phyloP scores from a whole-genome alignment of 306 rosid genomes.

The Gastrolobium bilobum region DNA sequence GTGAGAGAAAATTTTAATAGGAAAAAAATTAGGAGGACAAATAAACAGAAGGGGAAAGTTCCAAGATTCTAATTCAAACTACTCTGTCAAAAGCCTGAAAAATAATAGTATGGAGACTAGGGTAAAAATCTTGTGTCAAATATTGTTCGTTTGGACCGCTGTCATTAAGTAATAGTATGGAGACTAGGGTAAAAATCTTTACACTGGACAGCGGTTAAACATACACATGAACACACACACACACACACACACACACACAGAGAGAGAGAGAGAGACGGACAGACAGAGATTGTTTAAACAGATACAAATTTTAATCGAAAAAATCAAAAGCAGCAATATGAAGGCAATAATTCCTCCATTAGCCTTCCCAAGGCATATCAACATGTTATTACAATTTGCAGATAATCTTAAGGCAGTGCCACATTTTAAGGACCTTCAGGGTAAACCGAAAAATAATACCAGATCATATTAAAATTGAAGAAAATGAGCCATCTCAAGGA shows the following conservation, averaged over 20 bases:
- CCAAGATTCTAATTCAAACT: constrained; percentile 28
- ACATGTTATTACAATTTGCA: background rate
- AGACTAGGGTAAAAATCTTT: background rate
- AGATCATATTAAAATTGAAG: constrained; percentile 2
- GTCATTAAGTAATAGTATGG: constrained; percentile 2
- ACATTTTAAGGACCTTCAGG: constrained; percentile 9
- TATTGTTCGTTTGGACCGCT: background rate
- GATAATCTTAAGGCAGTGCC: background rate
- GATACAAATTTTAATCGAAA: background rate
- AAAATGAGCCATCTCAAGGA: constrained; percentile 16
- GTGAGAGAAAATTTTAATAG: background rate
- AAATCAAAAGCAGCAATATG: background rate
- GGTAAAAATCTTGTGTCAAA: background rate
- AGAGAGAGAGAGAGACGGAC: background rate
- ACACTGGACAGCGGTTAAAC: background rate
- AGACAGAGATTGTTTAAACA: background rate
- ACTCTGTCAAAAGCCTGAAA: constrained; percentile 1
- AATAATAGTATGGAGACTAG: too few species aligned
- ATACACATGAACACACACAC: too few species aligned
- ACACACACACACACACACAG: background rate
- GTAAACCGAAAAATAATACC: background rate
- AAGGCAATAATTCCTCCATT: constrained; percentile 17
- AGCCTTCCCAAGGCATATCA: constrained; percentile 4
- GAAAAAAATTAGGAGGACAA: constrained; percentile 17
- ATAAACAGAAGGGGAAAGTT: background rate